phyloP scores from a whole-genome alignment of 768 basidiomycete species.

The Crucibulum laeve region DNA sequence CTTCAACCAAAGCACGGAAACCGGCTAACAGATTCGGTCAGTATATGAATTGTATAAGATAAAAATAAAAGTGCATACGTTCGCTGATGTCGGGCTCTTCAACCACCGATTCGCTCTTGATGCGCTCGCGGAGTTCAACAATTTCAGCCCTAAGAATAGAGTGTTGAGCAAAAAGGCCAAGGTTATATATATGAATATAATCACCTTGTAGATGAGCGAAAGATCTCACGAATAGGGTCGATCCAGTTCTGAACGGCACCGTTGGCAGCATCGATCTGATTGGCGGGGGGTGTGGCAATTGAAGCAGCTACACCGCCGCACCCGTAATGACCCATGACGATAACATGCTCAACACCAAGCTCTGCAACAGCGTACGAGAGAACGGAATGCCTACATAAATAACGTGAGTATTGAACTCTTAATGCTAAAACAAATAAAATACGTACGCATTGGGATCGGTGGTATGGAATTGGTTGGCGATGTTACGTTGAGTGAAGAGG shows the following conservation, averaged over 20 bases:
- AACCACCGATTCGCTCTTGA: conserved; percentile 9
- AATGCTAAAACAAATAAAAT: neutral
- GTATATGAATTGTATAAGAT: neutral
- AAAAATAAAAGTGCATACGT: conserved; percentile 16
- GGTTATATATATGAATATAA: conserved; percentile 1
- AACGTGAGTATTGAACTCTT: neutral
- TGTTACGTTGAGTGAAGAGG: conserved; percentile 33
- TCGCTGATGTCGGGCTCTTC: conserved; percentile 24
- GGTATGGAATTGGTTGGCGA: conserved; percentile 34
- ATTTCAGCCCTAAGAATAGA: conserved; percentile 25
- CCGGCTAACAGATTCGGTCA: conserved; percentile 20
- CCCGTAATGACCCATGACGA: conserved; percentile 41
- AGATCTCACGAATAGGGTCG: conserved; percentile 32
- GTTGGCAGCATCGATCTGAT: conserved; percentile 18
- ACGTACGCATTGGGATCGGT: conserved; percentile 31
- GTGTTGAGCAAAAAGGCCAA: neutral
- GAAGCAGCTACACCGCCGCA: conserved; percentile 38
- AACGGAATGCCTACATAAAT: conserved; percentile 21
- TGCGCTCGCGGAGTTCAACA: conserved; percentile 23
- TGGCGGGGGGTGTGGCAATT: conserved; percentile 19
- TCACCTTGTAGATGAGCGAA: conserved; percentile 27
- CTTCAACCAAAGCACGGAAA: conserved; percentile 39
- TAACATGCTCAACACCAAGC: conserved; percentile 32
- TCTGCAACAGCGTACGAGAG: conserved; percentile 33
- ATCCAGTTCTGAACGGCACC: conserved; percentile 37